Evolutionary conservation across 2,329 filamentous ascomycete species (phyloP), one percentile per base, ranked within the genome.

Genomic region (Fusarium keratoplasticum): DNA sequence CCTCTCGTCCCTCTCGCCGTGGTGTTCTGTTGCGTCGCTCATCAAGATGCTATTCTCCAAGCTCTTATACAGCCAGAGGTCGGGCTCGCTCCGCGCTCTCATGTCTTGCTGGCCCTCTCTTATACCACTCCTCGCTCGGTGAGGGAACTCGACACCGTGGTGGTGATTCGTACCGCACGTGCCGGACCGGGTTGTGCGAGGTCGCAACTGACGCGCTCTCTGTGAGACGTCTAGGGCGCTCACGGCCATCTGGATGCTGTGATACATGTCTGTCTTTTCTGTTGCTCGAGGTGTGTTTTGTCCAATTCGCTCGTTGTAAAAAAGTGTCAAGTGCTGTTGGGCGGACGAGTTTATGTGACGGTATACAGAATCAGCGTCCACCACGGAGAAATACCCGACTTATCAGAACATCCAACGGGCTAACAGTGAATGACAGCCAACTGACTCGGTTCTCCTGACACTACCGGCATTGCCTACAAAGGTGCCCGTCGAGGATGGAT

Each of bases 141-240:
- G 63, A 71, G 33, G 36, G 62, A 47, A 31, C 55, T 58, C 33
- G 36, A 64, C 22, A 63, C 20, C 47, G 55, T 50, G 61, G 73
- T 75, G 73, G 73, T 76, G 73, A 71, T 67, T 75, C 66, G 63
- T 42, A 59, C 71, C 71, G 64, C 63, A 75, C 63, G 61, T 71
- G 74, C 66, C 63, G 71, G 50, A 63, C 55, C 42, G 44, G 36
- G 60, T 65, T 73, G 69, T 66, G 57, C 66, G 52, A 72, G 70
- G 61, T 65, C 44, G 55, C 52, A 64, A 70, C 61, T 66, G 64
- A 65, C 52, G 55, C 55, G 65, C 66, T 61, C 60, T 67, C 54
- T 64, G 73, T 77, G 67, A 64, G 71, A 77, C 72, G 38, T 60
- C 47, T 52, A 68, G 36, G 50, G 59, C 29, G 52, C 64, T 70